These are phyloP conservation scores for Fusarium sp. DNA, from an alignment of 2,329 filamentous ascomycete genomes.

Conservation along the genomic window DNA sequence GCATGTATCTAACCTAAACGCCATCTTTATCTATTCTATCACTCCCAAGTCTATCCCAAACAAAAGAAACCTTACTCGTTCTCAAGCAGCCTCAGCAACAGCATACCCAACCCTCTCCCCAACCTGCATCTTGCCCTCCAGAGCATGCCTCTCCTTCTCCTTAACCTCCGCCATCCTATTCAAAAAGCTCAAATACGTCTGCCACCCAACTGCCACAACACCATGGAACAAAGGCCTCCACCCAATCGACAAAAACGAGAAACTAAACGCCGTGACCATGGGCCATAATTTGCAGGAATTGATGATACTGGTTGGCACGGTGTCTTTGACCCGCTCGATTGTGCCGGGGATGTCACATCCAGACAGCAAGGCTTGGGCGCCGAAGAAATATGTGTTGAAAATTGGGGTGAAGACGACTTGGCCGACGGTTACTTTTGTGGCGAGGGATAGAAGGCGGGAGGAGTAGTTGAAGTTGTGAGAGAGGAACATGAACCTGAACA, in stretches of 20 bases:
- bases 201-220: conserved; percentile 86
- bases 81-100: conserved; percentile 11
- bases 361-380: conserved; percentile 77
- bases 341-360: conserved; percentile 73
- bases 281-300: conserved; percentile 93
- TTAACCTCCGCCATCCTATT: conserved; percentile 74
- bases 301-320: conserved; percentile 78
- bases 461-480: conserved; percentile 85
- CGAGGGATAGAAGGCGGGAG: conserved; percentile 75
- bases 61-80: not conserved
- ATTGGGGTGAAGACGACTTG: conserved; percentile 83
- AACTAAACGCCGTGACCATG: conserved; percentile 83
- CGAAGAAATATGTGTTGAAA: conserved; percentile 87
- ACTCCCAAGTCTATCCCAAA: conserved; percentile 1
- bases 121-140: not conserved
- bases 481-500: conserved; percentile 77
- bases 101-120: not conserved
- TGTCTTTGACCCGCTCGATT: conserved; percentile 75
- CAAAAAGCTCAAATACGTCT: conserved; percentile 86
- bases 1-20: too few species aligned
- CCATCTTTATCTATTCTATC: not conserved
- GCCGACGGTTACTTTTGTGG: conserved; percentile 81
- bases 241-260: conserved; percentile 82
- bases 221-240: conserved; percentile 84
- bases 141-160: conserved; percentile 20